Conservation (phyloP, 2,329 filamentous ascomycete species). For the Anthostomella pinea region DNA sequence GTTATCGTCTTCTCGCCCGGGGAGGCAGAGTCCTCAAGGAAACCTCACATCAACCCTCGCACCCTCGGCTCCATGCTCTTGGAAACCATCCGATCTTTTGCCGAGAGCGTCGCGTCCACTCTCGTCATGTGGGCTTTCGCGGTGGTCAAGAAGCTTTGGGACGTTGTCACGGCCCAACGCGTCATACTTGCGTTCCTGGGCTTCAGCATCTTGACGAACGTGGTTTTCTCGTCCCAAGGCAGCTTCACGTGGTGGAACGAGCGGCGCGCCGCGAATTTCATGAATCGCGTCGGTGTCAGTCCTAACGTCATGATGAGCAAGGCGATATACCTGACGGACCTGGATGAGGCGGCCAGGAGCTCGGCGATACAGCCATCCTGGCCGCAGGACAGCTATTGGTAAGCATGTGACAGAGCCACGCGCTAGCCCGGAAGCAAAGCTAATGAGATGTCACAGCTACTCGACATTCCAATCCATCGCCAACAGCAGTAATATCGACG, state of each 20-base stretch:
- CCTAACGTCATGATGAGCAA: slow-evolving; percentile 81
- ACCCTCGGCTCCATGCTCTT: slow-evolving; percentile 67
- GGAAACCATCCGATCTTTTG: slow-evolving; percentile 69
- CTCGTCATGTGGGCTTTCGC: slow-evolving; percentile 76
- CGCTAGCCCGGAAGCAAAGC: too few species aligned
- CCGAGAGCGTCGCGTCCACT: slow-evolving; percentile 71
- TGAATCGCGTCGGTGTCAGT: slow-evolving; percentile 75
- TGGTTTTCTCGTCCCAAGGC: slow-evolving; percentile 71
- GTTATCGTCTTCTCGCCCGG: slow-evolving; percentile 58
- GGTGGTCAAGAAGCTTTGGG: slow-evolving; percentile 61
- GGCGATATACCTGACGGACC: slow-evolving; percentile 77
- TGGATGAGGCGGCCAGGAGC: slow-evolving; percentile 60
- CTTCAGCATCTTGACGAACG: slow-evolving; percentile 69
- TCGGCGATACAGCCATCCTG: slow-evolving; percentile 33
- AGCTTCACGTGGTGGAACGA: slow-evolving; percentile 82
- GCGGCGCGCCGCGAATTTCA: slow-evolving; percentile 74
- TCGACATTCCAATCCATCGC: slow-evolving; percentile 59
- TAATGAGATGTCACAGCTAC: slow-evolving; percentile 42
- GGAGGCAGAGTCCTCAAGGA: slow-evolving; percentile 45
- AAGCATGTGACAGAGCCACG: too few species aligned
- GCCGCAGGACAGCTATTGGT: slow-evolving; percentile 51
- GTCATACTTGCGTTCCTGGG: slow-evolving; percentile 68
- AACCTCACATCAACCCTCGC: slow-evolving; percentile 58
- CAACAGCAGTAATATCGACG: slow-evolving; percentile 56
- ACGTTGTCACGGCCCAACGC: slow-evolving; percentile 68